Base-by-base conservation (phyloP, 371 early-diverging fungal species). In the Mortierella sp. region DNA sequence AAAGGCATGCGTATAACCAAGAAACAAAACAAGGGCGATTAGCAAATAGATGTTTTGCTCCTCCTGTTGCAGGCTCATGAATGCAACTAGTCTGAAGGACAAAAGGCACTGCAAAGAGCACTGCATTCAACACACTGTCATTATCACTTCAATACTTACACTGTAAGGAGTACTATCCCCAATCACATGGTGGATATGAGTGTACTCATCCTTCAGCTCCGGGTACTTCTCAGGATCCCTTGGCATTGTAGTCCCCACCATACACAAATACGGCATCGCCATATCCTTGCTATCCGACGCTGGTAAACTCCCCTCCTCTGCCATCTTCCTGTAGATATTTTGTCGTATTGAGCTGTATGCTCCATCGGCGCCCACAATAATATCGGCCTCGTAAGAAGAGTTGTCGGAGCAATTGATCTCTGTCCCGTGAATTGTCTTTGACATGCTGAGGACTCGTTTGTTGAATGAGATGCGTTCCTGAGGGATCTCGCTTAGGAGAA, bases 341-440 rank as follows among this genome's bases (percentile, higher is more conserved):
- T 50, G 73, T 5, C 78, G 73, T 24, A 78, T 72, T n/a, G 42
- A 50, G 14, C 73, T 72, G 44, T 78, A 73, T 7, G 78, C 78
- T 14, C 73, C 78, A 65, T 78, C 78, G 7, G 78, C 78, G 2
- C 78, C 78, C 31, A 78, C 52, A 5, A 73, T 26, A 31, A 78
- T 78, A 34, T 78, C 78, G 19, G 63, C 73, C 19, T 60, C 50
- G 65, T 63, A 73, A 13, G 73, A 60, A 6, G 73, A 60, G 73
- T 60, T 50, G 26, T 73, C 78, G 0, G 73, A 28, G 54, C 72
- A 78, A 24, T 48, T 58, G 42, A 78, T 34, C 58, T 45, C 31
- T 10, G 58, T 65, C 6, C 73, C 73, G 3, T n/a, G 6, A 34
- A 34, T 19, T 54, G n/a, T 70, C 70, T 70, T 54, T 11, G 34